A percentile compares a stretch with the other conserved stretches of the same genome.
These are phyloP conservation scores for Daedaleopsis sinensis DNA, from an alignment of 768 basidiomycete species.

Conservation along the genomic window DNA sequence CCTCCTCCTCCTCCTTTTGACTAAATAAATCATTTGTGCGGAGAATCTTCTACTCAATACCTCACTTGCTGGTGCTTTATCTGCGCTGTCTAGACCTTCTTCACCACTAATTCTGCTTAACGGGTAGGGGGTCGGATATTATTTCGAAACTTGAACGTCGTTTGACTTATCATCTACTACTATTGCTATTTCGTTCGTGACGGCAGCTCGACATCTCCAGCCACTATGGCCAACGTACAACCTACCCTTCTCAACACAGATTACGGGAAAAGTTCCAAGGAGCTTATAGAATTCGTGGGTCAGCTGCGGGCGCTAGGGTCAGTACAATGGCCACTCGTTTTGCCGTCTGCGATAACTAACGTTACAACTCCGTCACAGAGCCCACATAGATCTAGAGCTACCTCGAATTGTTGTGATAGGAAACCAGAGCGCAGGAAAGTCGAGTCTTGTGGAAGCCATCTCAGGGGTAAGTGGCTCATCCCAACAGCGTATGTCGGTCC, in stretches of 20 bases:
- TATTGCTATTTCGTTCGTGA: too few relatives aligned
- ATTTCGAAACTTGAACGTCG: too few relatives aligned
- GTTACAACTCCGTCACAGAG: constrained; percentile 27
- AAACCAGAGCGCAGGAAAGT: constrained; percentile 53
- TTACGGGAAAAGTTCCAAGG: constrained; percentile 11
- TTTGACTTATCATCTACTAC: too few relatives aligned
- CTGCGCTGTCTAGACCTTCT: too few relatives aligned
- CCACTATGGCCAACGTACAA: neutral
- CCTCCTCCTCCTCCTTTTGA: too few relatives aligned
- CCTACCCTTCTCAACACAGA: neutral
- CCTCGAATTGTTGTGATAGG: constrained; percentile 54
- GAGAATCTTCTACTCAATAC: too few relatives aligned
- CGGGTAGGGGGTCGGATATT: too few relatives aligned
- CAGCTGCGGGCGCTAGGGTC: constrained; percentile 3
- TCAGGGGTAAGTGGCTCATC: constrained; percentile 43
- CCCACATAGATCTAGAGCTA: constrained; percentile 48
- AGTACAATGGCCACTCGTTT: neutral
- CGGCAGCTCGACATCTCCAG: too few relatives aligned
- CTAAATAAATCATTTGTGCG: too few relatives aligned
- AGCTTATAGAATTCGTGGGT: constrained; percentile 10
- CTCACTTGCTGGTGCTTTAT: too few relatives aligned
- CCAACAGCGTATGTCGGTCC: too few relatives aligned
- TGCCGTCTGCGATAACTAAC: neutral
- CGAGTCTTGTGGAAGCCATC: constrained; percentile 53
- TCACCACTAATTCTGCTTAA: too few relatives aligned